Evolutionary conservation across 306 rosid species (phyloP), one percentile per base, ranked within the genome.

Genomic region (Vigna nakashimae): DNA sequence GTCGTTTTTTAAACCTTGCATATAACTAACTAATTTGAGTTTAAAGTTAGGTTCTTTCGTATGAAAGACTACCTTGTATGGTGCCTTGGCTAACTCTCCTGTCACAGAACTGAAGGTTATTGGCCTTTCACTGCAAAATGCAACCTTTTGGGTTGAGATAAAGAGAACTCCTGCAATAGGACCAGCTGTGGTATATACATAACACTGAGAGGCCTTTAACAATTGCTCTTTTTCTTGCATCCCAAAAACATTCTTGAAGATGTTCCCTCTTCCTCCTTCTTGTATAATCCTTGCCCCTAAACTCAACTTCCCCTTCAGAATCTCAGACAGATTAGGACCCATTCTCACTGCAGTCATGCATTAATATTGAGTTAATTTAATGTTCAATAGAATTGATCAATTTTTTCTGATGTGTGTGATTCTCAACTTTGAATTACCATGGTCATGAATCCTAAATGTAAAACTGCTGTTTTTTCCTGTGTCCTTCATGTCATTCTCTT

Each of bases 161-260:
- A 90, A 93, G 60, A 90, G 93, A 65, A 86, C 84, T 43, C 98
- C 98, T 42, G 98, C 89, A 84, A 93, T 88, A 58, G 98, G 97
- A 69, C 98, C 97, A 55, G 79, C 86, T 30, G 91, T 88, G 12
- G 98, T 91, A 5, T 89, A 90, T 32, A 93, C 69, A 76, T 93
- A 93, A 63, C 98, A 93, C 17, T 90, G 98, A 6, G 95, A 93
- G 17, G 98, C 98, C 70, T 93, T 93, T 79, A 93, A 80, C 13
- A 93, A 83, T 85, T 87, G 30, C 78, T 93, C 97, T n/a, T 88
- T 93, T 81, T 86, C 89, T 14, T 79, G 77, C 71, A 84, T 79
- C 40, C 92, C 91, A 77, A 93, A 93, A 48, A 79, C 52, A 22
- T 84, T 87, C 81, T 87, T 93, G 76, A 91, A 91, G 28, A 93